These are phyloP conservation scores for Mimosa bimucronata DNA, from an alignment of 306 rosid species.

Conservation along the genomic window DNA sequence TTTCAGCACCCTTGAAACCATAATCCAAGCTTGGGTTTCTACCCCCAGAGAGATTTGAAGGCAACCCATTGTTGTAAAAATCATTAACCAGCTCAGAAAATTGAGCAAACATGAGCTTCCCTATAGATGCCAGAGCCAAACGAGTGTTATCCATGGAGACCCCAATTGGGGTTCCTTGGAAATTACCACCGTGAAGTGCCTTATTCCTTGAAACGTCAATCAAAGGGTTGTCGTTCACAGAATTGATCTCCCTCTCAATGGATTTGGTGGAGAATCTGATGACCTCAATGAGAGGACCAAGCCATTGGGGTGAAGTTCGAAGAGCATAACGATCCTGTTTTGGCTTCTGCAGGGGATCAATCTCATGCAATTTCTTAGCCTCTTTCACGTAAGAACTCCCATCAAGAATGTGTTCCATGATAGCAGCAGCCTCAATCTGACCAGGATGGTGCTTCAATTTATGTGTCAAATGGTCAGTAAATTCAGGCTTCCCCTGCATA, in stretches of 20 bases:
- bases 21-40: slow-evolving; percentile 91
- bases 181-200: slow-evolving; percentile 94
- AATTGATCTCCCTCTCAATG: slow-evolving; percentile 87
- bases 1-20: slow-evolving; percentile 89
- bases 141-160: slow-evolving; percentile 97
- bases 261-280: slow-evolving; percentile 85
- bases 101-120: slow-evolving; percentile 92
- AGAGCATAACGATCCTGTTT: slow-evolving; percentile 87
- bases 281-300: slow-evolving; percentile 88
- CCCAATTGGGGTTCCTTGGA: slow-evolving; percentile 95
- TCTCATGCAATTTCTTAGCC: slow-evolving; percentile 73
- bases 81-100: slow-evolving; percentile 92
- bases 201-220: slow-evolving; percentile 93
- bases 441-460: slow-evolving; percentile 95
- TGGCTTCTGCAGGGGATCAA: slow-evolving; percentile 84
- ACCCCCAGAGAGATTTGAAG: slow-evolving; percentile 79
- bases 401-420: slow-evolving; percentile 90
- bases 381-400: slow-evolving; percentile 81
- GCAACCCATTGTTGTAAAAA: slow-evolving; percentile 82
- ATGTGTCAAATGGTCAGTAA: slow-evolving; percentile 88
- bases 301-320: slow-evolving; percentile 95
- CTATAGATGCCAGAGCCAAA: slow-evolving; percentile 82
- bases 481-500: slow-evolving; percentile 93
- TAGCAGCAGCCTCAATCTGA: slow-evolving; percentile 94
- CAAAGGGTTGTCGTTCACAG: slow-evolving; percentile 89